Base-by-base conservation (phyloP, 1,139 yeast genomes). In the Keqinozyma sinolaborantium region DNA sequence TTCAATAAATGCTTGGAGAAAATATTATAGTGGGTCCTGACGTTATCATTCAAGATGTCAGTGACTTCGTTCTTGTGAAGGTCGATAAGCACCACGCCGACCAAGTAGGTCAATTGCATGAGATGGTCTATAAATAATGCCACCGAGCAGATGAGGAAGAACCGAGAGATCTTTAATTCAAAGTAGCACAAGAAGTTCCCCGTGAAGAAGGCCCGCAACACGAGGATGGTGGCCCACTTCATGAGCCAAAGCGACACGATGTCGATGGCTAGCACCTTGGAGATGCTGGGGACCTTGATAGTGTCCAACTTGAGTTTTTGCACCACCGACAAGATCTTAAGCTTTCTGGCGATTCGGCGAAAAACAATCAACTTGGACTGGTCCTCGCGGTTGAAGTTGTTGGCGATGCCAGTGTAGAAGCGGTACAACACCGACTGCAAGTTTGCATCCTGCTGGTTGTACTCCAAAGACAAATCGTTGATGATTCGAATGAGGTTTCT, bases 51-150 rank as follows among this genome's bases (percentile, higher is more conserved):
- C n/a, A 44, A 30, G 9, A 78, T 51, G 38, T 79, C 86, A 8
- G 74, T 73, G 14, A 82, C 61, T 45, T 82, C 88, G 25, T 72
- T 54, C 34, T 87, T 66, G 28, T 78, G 71, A 29, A 81, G 59
- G 56, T 86, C 95, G 28, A 85, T 72, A 18, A 81, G 69, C 12
- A 84, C 56, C 0, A 83, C 74, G 0, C 88, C 79, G 1, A 79
- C 62, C 38, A 83, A 73, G 50, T 67, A 83, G 0, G 90, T 74
- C 31, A 77, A 48, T 42, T 81, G 87, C 29, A 85, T 56, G 3
- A 70, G 35, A 42, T 75, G 78, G 44, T 83, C 87, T 25, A 80
- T 52, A 2, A 73, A 24, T 18, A 83, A 47, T 0, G 79, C 69
- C 23, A 68, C 32, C 2, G 50, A 38, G 2, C 54, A 32, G 3